phyloP scores from a whole-genome alignment of 345 rosid species.

The Mallotus nudiflorus region DNA sequence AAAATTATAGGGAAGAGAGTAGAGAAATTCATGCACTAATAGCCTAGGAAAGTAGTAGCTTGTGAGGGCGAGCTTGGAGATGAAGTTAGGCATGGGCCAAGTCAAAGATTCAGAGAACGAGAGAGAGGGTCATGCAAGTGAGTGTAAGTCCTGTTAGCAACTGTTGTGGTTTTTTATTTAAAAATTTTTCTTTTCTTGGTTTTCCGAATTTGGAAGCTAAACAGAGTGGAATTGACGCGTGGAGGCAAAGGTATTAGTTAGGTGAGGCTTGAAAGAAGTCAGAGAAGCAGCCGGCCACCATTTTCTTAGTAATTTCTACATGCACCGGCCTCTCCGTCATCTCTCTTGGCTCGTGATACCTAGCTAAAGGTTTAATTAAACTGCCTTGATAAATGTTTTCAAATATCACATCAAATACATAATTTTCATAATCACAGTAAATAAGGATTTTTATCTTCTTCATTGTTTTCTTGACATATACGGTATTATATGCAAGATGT shows the following conservation, averaged over 20 bases:
- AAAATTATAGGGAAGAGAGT: neutral
- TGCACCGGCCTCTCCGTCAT: conserved; percentile 15
- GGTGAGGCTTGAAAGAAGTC: neutral
- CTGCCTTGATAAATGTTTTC: no score
- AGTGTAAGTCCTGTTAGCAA: neutral
- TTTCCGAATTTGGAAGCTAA: neutral
- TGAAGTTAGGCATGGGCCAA: conserved; percentile 21
- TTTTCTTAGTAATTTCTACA: conserved; percentile 19
- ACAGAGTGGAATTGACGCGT: conserved; percentile 28
- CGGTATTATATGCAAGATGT: neutral
- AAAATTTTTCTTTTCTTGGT: neutral
- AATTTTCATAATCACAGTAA: neutral
- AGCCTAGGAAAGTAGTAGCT: neutral
- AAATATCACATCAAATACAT: no score
- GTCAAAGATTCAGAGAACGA: conserved; percentile 25
- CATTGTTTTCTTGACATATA: neutral
- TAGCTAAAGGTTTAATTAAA: no score
- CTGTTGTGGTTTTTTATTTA: neutral
- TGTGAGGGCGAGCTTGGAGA: conserved; percentile 15
- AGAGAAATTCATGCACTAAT: conserved; percentile 7
- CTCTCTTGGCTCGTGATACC: no score
- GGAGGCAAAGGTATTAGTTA: conserved; percentile 31
- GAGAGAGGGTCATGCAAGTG: neutral
- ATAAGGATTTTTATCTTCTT: neutral
- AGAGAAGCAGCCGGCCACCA: conserved; percentile 46